Evolutionary conservation across 768 basidiomycete genomes (phyloP), one percentile per base, ranked within the genome.

Genomic region (Xerocomellus chrysenteron): DNA sequence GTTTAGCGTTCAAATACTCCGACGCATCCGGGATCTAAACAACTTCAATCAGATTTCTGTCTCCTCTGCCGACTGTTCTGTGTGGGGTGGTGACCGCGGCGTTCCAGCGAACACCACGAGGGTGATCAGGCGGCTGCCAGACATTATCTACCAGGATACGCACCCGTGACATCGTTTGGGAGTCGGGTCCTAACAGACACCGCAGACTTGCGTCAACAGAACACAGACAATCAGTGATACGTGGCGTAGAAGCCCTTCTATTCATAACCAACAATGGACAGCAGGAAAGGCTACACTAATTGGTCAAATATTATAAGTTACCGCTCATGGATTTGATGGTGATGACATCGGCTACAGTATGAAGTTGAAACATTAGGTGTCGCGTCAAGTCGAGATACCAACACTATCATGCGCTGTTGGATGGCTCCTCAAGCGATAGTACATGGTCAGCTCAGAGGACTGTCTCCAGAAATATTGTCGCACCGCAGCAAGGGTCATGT

Each of bases 391-490:
- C 14, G 32, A 41, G 35, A 56, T 45, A 46, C 58, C 47, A 40
- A 43, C 40, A 54, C 32, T 58, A 54, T 32, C 42, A 45, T 17
- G 39, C 17, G 37, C 26, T 16, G 46, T 44, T 39, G 42, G 46
- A 42, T 50, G 51, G 49, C 47, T 61, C 52, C 76, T 83, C 65
- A 76, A 73, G 58, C 92, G 82, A 69, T 94, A 94, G 68, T 89
- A 78, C 84, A 94, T 83, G 52, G 80, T 80, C 53, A 94, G 73
- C 70, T 93, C 92, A 7, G 77, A 76, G 17, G 81, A 74, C 61
- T 88, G 87, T 64, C 83, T 85, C 93, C 92, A 97, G 21, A 94
- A 82, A 64, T 84, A 97, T 70, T 95, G 93, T 57, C 92, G 85
- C 55, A 95, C 87, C 17, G 90, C 89, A 5, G 91, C 95, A 36